These are phyloP conservation scores for Blastobotrys serpentis DNA, from an alignment of 1,139 yeast genomes.

Conservation along the genomic window DNA sequence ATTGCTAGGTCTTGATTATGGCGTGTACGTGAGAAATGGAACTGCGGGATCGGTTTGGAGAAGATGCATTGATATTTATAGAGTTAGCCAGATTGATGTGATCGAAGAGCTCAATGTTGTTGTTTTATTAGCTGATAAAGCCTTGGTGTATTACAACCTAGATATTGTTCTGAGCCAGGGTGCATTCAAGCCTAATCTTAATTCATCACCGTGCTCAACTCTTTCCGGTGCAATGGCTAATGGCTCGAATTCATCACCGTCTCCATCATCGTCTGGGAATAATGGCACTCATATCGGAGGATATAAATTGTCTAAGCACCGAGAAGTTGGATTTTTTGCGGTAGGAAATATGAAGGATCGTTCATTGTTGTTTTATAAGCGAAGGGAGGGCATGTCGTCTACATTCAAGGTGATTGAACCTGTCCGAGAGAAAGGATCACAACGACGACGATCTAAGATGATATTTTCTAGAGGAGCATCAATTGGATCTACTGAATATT, in stretches of 20 bases:
- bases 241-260: background rate
- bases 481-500: constrained; percentile 37
- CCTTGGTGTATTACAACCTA: constrained; percentile 61
- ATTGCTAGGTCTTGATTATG: constrained; percentile 47
- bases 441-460: constrained; percentile 35
- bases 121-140: constrained; percentile 58
- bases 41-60: constrained; percentile 48
- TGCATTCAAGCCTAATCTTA: constrained; percentile 5
- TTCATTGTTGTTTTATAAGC: constrained; percentile 50
- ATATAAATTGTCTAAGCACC: constrained; percentile 35
- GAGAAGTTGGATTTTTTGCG: constrained; percentile 53
- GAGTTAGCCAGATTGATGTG: constrained; percentile 62
- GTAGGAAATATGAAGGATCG: constrained; percentile 63
- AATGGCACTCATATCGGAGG: constrained; percentile 24
- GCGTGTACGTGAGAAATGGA: constrained; percentile 44
- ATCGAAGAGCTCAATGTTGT: constrained; percentile 58
- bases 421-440: constrained; percentile 49
- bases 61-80: constrained; percentile 53
- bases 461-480: constrained; percentile 26
- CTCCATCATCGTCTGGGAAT: background rate
- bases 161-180: constrained; percentile 38
- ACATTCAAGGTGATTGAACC: constrained; percentile 42
- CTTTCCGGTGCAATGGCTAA: background rate
- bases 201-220: constrained; percentile 3
- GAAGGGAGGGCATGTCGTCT: constrained; percentile 34